Base-by-base conservation (phyloP, 306 rosid genomes). In the Luffa aegyptiaca region DNA sequence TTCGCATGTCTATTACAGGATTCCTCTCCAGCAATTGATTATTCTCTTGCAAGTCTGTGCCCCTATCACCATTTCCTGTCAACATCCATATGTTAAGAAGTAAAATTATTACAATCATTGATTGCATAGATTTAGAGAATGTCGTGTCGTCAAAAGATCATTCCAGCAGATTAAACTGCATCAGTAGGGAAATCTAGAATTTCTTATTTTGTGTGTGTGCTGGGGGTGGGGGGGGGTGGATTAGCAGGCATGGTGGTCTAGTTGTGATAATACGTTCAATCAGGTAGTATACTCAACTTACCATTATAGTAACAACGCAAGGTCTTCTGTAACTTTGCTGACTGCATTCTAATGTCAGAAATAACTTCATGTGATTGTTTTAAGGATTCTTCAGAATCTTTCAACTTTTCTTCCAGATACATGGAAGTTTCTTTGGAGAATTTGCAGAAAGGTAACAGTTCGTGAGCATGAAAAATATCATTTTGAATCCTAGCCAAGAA, bases 331-430 rank as follows among this genome's bases (percentile, higher is more conserved):
- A 91, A 87, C 79, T 83, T 83, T 66, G 51, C 68, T 26, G 88
- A 90, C 83, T 89, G 93, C 79, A 69, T 82, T 87, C 87, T 82
- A 77, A 96, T 91, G 82, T 90, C 99, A 63, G 84, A 88, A 68
- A 87, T 52, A 86, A 84, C 93, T 63, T 87, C 94, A 81, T 86
- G 92, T 45, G 96, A 88, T 74, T 81, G 89, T 86, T 82, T 81
- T 82, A 95, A 88, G 75, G 79, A 63, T 78, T 81, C 78, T 35
- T 91, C 93, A 75, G 78, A 86, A 80, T 84, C 89, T 66, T 39
- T n/a, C 76, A 93, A 81, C 82, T 81, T 90, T 65, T 83, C 88
- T 80, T 86, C 87, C 86, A 89, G 75, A 77, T 48, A 82, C 44
- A n/a, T 8, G 70, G 49, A 82, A 64, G 57, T 81, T 76, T 90